These are phyloP conservation scores for Tetradesmus lagerheimii DNA, from an alignment of 139 green algal species.

Conservation along the genomic window DNA sequence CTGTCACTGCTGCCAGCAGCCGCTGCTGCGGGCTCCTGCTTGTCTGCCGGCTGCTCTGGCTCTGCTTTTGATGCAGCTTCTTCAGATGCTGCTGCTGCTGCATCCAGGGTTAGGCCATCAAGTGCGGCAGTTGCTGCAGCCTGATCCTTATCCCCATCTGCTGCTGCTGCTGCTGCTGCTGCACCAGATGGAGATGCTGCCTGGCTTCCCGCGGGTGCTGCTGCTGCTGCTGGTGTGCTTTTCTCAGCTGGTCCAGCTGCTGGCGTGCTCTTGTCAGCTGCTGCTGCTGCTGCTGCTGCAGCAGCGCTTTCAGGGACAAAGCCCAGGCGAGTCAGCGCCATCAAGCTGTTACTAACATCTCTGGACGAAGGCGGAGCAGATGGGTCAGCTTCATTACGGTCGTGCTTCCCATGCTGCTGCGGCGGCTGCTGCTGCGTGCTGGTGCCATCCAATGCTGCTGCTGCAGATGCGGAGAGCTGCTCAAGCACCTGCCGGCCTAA, in stretches of 20 bases:
- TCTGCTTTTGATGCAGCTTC: not conserved
- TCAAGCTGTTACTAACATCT: constrained; percentile 47
- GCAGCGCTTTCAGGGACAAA: constrained; percentile 12
- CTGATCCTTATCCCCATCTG: not conserved
- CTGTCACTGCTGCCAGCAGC: not conserved
- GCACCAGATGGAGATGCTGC: not conserved
- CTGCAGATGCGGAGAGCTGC: not conserved
- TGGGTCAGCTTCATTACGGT: not conserved
- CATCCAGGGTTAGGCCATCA: not conserved
- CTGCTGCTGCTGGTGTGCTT: not conserved
- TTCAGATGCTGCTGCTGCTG: not conserved
- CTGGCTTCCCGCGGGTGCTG: constrained; percentile 1
- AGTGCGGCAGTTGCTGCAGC: not conserved
- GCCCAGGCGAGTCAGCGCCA: constrained; percentile 33
- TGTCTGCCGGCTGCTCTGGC: not conserved
- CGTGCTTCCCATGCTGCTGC: not conserved
- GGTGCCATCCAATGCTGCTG: not conserved
- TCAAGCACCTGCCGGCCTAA: not conserved
- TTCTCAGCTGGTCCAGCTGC: not conserved
- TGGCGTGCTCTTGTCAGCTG: not conserved
- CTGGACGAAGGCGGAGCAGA: not conserved
- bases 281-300: constrained; percentile 11
- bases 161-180: not conserved
- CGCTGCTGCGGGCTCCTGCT: not conserved
- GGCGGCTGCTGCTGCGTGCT: not conserved